Conservation (phyloP, 2,329 filamentous ascomycete genomes). For the Tetracladium maxilliforme region DNA sequence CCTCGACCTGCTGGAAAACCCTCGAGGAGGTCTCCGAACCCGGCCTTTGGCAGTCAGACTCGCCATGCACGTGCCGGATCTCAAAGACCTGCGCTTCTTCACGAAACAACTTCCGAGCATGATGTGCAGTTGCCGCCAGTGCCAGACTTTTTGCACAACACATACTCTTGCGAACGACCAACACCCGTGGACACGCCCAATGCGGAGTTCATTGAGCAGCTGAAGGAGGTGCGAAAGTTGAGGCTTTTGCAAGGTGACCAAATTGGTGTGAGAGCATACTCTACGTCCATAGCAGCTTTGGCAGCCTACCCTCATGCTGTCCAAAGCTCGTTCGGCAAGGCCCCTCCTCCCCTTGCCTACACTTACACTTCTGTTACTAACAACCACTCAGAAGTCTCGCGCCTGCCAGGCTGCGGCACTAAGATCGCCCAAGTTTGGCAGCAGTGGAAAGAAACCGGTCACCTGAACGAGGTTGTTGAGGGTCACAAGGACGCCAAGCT, state of each 20-base stretch:
- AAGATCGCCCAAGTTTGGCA: constrained; percentile 69
- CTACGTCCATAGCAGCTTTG: constrained; percentile 69
- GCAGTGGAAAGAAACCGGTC: constrained; percentile 52
- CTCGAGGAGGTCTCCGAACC: constrained; percentile 8
- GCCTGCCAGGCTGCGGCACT: constrained; percentile 63
- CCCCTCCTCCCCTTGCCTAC: constrained; percentile 4
- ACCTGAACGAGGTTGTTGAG: constrained; percentile 46
- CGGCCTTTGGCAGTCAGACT: no score
- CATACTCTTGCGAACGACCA: constrained; percentile 69
- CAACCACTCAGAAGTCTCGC: constrained; percentile 26
- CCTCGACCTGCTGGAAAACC: constrained; percentile 9
- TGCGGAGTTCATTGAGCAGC: constrained; percentile 53
- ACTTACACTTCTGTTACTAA: constrained; percentile 12
- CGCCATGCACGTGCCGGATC: constrained; percentile 14
- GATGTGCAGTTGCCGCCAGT: constrained; percentile 48
- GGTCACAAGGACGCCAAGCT: constrained; percentile 51
- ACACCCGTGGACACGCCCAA: constrained; percentile 62
- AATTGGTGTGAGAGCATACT: constrained; percentile 75
- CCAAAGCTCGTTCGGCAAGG: no score
- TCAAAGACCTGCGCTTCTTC: constrained; percentile 29
- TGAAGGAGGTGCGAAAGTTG: constrained; percentile 60
- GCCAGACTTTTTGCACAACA: constrained; percentile 49
- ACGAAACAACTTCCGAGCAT: constrained; percentile 66
- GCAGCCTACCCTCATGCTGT: constrained; percentile 62
- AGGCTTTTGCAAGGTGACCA: constrained; percentile 60